Evolutionary conservation across 441 rosid genomes (phyloP).

Genomic region (Gossypium trilobum): DNA sequence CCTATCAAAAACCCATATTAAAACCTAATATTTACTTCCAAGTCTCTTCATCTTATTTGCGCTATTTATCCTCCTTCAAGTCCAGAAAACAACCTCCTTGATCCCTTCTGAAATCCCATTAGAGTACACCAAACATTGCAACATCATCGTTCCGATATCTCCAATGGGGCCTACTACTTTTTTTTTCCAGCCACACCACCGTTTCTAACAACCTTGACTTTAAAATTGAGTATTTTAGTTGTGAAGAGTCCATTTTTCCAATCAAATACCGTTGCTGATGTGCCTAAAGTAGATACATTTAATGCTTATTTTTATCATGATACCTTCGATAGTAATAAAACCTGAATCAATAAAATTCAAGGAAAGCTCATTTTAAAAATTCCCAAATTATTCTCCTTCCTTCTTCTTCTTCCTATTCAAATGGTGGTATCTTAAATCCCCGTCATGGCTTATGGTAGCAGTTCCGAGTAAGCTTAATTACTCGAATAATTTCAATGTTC

Average conservation of each 20-base stretch:
- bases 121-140: constrained; percentile 43
- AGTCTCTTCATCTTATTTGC: constrained; percentile 16
- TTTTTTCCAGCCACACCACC: neutral
- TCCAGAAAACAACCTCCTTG: neutral
- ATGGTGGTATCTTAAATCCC: constrained; percentile 13
- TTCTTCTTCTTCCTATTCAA: neutral
- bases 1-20: neutral
- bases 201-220: constrained; percentile 21
- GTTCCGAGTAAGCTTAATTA: constrained; percentile 47
- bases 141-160: constrained; percentile 33
- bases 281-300: constrained; percentile 23
- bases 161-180: constrained; percentile 21
- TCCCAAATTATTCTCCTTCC: constrained; percentile 18
- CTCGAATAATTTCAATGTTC: constrained; percentile 34
- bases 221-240: constrained; percentile 38
- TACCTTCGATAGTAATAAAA: constrained; percentile 19
- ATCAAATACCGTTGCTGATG: neutral
- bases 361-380: constrained; percentile 36
- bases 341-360: constrained; percentile 28
- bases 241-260: constrained; percentile 34
- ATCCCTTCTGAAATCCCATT: constrained; percentile 15
- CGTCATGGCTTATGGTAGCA: constrained; percentile 29
- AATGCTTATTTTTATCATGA: constrained; percentile 19
- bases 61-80: constrained; percentile 17
- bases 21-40: constrained; percentile 1